A percentile compares a stretch with the other conserved stretches of the same genome.
These are phyloP conservation scores for Exophiala dermatitidis DNA, from an alignment of 2,329 filamentous ascomycete genomes.

Conservation along the genomic window DNA sequence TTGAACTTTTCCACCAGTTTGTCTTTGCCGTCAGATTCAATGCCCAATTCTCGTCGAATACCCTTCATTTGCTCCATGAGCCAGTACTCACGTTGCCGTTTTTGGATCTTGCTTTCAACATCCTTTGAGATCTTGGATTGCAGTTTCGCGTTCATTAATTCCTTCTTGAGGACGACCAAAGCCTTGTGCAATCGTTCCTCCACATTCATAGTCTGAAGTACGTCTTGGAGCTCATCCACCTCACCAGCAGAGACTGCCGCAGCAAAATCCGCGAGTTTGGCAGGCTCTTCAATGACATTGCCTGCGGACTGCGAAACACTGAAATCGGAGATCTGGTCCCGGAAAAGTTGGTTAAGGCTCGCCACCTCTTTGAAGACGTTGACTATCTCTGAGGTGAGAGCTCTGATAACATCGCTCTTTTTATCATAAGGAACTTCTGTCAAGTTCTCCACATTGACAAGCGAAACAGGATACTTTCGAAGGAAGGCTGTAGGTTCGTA, in stretches of 20 bases:
- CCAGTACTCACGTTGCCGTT: constrained; percentile 96
- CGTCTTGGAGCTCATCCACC: constrained; percentile 83
- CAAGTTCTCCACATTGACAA: constrained; percentile 93
- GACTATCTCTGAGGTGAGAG: constrained; percentile 93
- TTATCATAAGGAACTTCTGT: constrained; percentile 82
- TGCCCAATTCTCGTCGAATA: constrained; percentile 86
- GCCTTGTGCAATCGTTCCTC: constrained; percentile 90
- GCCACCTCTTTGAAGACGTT: constrained; percentile 98
- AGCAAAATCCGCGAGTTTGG: constrained; percentile 92
- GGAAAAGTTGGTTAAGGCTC: constrained; percentile 85
- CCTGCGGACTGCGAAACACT: constrained; percentile 91
- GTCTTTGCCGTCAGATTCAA: constrained; percentile 96
- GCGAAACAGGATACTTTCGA: constrained; percentile 81
- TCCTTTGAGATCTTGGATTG: constrained; percentile 98
- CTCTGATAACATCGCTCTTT: constrained; percentile 80
- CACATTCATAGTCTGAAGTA: constrained; percentile 79
- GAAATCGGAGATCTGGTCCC: constrained; percentile 95
- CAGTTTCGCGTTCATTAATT: constrained; percentile 94
- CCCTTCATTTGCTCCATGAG: constrained; percentile 99
- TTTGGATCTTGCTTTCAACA: constrained; percentile 94
- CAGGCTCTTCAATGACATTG: constrained; percentile 90
- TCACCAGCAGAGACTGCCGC: constrained; percentile 94
- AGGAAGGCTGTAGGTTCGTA: constrained; percentile 90
- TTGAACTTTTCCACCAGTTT: constrained; percentile 97
- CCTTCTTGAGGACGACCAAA: constrained; percentile 88